These are phyloP conservation scores for Ciborinia camelliae DNA, from an alignment of 2,329 filamentous ascomycete species.

Conservation along the genomic window DNA sequence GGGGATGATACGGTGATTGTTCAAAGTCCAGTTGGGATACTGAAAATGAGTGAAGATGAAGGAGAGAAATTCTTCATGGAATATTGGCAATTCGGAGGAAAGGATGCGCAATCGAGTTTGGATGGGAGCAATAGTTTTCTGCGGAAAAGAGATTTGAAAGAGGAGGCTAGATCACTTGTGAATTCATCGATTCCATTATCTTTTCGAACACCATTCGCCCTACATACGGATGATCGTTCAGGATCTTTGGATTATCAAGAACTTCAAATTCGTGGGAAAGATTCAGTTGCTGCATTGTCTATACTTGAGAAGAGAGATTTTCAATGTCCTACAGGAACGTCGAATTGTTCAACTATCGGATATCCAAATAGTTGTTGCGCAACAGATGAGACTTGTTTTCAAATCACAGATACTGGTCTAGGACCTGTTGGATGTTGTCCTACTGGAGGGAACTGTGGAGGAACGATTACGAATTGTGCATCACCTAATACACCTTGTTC, in stretches of 20 bases:
- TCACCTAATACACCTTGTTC: conserved; percentile 63
- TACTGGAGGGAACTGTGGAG: conserved; percentile 58
- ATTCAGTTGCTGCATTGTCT: conserved; percentile 42
- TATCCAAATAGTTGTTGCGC: conserved; percentile 71
- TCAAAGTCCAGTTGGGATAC: conserved; percentile 56
- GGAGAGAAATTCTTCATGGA: conserved; percentile 72
- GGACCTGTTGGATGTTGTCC: conserved; percentile 76
- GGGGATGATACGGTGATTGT: conserved; percentile 40
- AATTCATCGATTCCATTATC: conserved; percentile 33
- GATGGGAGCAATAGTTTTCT: conserved; percentile 3
- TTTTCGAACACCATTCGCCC: conserved; percentile 51
- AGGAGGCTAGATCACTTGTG: conserved; percentile 27
- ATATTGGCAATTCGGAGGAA: conserved; percentile 47
- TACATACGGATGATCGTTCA: conserved; percentile 41
- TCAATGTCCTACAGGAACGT: conserved; percentile 63
- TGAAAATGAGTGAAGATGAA: conserved; percentile 68
- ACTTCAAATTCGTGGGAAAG: conserved; percentile 22
- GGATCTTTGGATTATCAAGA: conserved; percentile 16
- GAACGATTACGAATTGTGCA: conserved; percentile 59
- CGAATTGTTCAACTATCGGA: conserved; percentile 60
- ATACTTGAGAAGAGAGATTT: conserved; percentile 56
- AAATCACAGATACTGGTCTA: conserved; percentile 57
- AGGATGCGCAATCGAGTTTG: conserved; percentile 20
- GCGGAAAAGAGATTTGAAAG: conserved; percentile 27
- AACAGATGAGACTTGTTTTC: conserved; percentile 62